These are phyloP conservation scores for Periglandula ipomoeae DNA, from an alignment of 2,329 filamentous ascomycete genomes.

Conservation along the genomic window DNA sequence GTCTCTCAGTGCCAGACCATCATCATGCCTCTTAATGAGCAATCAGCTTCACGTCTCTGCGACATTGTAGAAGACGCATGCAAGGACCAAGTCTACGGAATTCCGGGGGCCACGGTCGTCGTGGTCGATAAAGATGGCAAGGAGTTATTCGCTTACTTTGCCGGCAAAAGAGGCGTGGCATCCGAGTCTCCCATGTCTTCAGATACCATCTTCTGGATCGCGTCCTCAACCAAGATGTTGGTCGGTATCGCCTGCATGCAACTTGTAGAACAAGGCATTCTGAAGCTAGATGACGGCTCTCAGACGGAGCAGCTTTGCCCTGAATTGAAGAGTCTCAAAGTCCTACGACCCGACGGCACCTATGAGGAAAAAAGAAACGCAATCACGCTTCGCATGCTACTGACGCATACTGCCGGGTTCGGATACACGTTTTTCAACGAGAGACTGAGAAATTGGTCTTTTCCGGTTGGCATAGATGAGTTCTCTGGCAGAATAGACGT, in stretches of 20 bases:
- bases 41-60: no score
- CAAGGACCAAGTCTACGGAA: no score
- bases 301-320: conserved; percentile 38
- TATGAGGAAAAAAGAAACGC: conserved; percentile 33
- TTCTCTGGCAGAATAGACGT: conserved; percentile 46
- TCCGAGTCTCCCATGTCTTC: conserved; percentile 44
- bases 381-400: conserved; percentile 50
- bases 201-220: conserved; percentile 52
- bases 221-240: conserved; percentile 49
- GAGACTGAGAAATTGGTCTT: conserved; percentile 34
- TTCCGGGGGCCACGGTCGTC: conserved; percentile 37
- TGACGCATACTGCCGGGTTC: conserved; percentile 47
- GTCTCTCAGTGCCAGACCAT: no score
- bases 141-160: conserved; percentile 37
- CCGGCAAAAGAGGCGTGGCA: conserved; percentile 35
- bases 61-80: no score
- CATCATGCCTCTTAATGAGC: no score
- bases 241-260: conserved; percentile 45
- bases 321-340: conserved; percentile 37
- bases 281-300: conserved; percentile 38
- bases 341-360: conserved; percentile 30
- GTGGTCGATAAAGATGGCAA: conserved; percentile 38
- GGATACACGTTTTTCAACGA: conserved; percentile 48
- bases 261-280: conserved; percentile 40
- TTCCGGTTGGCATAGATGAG: conserved; percentile 46